A percentile compares a stretch with the other conserved stretches of the same genome.
phyloP scores from a whole-genome alignment of 1,139 yeast genomes.

The Saccharomyces hybrid region DNA sequence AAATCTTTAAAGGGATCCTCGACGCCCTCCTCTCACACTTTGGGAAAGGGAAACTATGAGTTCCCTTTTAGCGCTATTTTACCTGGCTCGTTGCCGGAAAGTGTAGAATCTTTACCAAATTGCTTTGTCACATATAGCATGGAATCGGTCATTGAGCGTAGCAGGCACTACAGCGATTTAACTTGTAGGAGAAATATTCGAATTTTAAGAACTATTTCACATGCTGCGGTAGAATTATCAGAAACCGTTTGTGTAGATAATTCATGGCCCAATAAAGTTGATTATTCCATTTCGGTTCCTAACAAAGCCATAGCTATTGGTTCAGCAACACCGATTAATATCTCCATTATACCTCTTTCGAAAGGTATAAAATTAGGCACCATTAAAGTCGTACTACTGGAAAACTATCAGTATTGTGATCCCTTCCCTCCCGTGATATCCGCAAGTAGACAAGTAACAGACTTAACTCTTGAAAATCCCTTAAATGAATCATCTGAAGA shows the following conservation, averaged over 20 bases:
- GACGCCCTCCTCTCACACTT: constrained; percentile 18
- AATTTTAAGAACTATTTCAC: constrained; percentile 75
- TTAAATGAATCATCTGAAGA: neutral
- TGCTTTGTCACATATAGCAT: constrained; percentile 71
- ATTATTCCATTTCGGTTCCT: constrained; percentile 81
- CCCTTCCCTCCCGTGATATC: constrained; percentile 37
- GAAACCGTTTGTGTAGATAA: constrained; percentile 93
- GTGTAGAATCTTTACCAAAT: constrained; percentile 85
- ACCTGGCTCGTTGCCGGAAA: constrained; percentile 81
- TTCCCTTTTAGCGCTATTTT: constrained; percentile 79
- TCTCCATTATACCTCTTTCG: constrained; percentile 67
- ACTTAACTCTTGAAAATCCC: constrained; percentile 39
- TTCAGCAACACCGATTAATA: constrained; percentile 59
- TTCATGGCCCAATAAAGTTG: constrained; percentile 92
- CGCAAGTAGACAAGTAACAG: constrained; percentile 52
- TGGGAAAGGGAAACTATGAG: constrained; percentile 76
- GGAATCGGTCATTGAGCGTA: constrained; percentile 76
- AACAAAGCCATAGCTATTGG: constrained; percentile 89
- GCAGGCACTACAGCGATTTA: constrained; percentile 53
- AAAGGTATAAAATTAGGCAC: constrained; percentile 77
- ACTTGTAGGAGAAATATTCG: constrained; percentile 63
- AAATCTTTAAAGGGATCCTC: neutral
- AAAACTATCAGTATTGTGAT: constrained; percentile 57
- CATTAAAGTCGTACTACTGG: constrained; percentile 58
- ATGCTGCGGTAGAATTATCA: constrained; percentile 79